phyloP scores from a whole-genome alignment of 495 filamentous ascomycete genomes.

The Aspergillus cavernicola region DNA sequence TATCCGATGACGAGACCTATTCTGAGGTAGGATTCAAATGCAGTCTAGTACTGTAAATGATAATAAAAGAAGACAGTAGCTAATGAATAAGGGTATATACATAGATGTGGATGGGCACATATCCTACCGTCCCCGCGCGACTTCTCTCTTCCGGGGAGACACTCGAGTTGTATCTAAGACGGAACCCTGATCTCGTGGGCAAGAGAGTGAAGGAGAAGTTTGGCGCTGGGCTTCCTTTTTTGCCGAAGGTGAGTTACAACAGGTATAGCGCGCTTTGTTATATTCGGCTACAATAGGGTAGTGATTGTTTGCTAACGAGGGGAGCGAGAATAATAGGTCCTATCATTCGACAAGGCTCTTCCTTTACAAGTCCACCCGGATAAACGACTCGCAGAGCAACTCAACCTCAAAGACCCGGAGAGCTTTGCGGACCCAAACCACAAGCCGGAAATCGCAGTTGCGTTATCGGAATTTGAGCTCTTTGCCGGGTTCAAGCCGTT shows the following conservation, averaged over 20 bases:
- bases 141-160: slow-evolving; percentile 58
- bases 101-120: slow-evolving; percentile 80
- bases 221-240: slow-evolving; percentile 63
- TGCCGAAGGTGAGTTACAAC: slow-evolving; percentile 72
- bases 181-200: slow-evolving; percentile 64
- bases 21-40: slow-evolving; percentile 46
- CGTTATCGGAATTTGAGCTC: slow-evolving; percentile 71
- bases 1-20: slow-evolving; percentile 43
- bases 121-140: slow-evolving; percentile 65
- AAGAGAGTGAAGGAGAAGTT: slow-evolving; percentile 59
- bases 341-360: slow-evolving; percentile 74
- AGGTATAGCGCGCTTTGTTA: too few species aligned
- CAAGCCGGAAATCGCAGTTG: slow-evolving; percentile 80
- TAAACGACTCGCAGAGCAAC: slow-evolving; percentile 57
- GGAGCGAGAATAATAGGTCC: too few species aligned
- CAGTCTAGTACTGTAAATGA: too few species aligned
- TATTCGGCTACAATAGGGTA: too few species aligned
- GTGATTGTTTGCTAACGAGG: too few species aligned
- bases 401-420: slow-evolving; percentile 52
- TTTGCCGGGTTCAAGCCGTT: slow-evolving; percentile 72
- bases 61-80: too few species aligned
- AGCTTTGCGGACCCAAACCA: slow-evolving; percentile 71
- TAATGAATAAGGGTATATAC: too few species aligned
- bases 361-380: slow-evolving; percentile 80
- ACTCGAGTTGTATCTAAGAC: slow-evolving; percentile 61